These are phyloP conservation scores for Fusarium sp. DNA, from an alignment of 2,329 filamentous ascomycete genomes.

Conservation along the genomic window DNA sequence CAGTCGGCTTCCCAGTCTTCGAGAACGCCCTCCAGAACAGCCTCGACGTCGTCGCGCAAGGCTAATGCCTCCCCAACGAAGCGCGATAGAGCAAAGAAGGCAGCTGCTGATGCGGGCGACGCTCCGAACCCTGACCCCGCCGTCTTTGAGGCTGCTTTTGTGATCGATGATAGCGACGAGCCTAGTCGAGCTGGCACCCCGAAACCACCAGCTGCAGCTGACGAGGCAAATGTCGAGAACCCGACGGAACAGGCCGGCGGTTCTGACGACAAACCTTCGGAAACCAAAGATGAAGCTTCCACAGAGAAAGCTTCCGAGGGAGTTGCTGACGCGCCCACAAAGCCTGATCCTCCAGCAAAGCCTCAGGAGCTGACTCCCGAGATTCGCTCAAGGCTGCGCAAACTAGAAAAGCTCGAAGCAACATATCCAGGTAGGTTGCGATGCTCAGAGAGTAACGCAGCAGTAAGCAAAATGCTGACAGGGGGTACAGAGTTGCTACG, in stretches of 20 bases:
- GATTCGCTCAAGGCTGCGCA: constrained; percentile 78
- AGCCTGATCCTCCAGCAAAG: constrained; percentile 22
- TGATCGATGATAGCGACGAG: constrained; percentile 84
- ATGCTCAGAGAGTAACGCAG: neutral
- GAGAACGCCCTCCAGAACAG: constrained; percentile 53
- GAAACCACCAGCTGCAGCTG: constrained; percentile 50
- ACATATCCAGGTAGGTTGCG: constrained; percentile 79
- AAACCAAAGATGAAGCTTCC: constrained; percentile 28
- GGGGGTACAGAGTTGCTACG: constrained; percentile 74
- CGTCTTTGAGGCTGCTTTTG: constrained; percentile 87
- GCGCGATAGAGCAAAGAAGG: constrained; percentile 54
- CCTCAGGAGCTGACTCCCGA: constrained; percentile 75
- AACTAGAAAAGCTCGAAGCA: constrained; percentile 88
- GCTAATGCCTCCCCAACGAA: constrained; percentile 49
- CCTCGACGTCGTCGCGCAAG: constrained; percentile 52
- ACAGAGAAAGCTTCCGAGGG: constrained; percentile 36
- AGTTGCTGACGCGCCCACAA: constrained; percentile 20
- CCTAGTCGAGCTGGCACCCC: constrained; percentile 72
- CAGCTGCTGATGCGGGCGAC: constrained; percentile 50
- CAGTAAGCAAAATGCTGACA: constrained; percentile 1
- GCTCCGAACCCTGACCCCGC: constrained; percentile 78
- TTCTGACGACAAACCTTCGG: constrained; percentile 29
- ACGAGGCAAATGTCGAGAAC: constrained; percentile 46
- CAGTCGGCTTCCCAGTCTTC: constrained; percentile 60
- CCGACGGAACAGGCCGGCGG: constrained; percentile 20